phyloP scores from a whole-genome alignment of 805 yeast genomes.

The Ogataea corticis region DNA sequence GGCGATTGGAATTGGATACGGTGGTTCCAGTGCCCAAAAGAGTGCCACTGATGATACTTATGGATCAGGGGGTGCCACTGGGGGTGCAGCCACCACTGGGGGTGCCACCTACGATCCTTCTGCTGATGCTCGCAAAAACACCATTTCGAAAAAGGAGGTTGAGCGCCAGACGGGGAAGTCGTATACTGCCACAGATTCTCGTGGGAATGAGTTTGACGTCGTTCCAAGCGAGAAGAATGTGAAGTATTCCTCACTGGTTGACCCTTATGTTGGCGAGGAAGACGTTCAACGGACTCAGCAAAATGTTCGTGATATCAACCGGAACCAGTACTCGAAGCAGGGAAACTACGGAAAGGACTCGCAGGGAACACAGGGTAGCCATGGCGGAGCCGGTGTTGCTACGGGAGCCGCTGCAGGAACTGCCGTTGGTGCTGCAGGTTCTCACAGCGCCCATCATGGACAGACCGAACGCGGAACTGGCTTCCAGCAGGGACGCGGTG shows the following conservation, averaged over 20 bases:
- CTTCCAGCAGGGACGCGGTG: not conserved
- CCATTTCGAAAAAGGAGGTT: conserved; percentile 10
- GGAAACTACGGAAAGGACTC: not conserved
- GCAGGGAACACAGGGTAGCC: conserved; percentile 1
- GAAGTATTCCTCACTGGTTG: conserved; percentile 31
- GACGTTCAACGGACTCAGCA: conserved; percentile 16
- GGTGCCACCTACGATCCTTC: not conserved
- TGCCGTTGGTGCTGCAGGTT: not conserved
- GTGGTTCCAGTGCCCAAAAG: too few relatives aligned
- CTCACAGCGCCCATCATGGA: too few relatives aligned
- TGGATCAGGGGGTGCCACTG: not conserved
- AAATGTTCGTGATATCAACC: not conserved
- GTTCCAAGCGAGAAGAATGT: conserved; percentile 18
- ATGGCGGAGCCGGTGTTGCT: not conserved
- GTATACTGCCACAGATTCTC: conserved; percentile 5
- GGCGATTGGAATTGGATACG: too few relatives aligned
- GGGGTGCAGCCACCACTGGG: not conserved
- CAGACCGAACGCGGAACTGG: too few relatives aligned
- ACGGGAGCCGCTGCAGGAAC: not conserved
- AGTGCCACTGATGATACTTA: not conserved
- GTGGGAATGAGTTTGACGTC: conserved; percentile 17
- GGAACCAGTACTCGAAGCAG: conserved; percentile 1
- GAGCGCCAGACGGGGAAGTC: conserved; percentile 12
- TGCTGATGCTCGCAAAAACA: conserved; percentile 12
- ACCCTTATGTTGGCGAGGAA: conserved; percentile 23